Conservation (phyloP, 768 basidiomycete genomes). For the Coprinellus micaceus region DNA sequence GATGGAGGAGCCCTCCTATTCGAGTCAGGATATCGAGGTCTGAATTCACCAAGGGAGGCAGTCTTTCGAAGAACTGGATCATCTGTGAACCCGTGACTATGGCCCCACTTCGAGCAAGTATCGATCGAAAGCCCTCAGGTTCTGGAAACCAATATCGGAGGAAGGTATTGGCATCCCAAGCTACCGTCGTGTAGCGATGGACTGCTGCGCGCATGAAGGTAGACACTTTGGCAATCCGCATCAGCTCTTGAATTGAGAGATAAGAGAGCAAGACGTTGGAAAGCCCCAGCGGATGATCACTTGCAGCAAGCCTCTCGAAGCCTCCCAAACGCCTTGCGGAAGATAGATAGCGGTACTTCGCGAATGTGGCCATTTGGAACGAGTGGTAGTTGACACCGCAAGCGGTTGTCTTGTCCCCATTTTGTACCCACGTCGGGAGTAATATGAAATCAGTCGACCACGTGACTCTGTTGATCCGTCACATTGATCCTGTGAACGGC, state of each 20-base stretch:
- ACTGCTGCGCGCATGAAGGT: background rate
- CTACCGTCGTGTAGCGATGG: background rate
- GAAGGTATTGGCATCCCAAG: background rate
- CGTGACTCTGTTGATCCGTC: too few species aligned
- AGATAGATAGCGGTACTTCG: too few species aligned
- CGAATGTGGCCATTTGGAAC: too few species aligned
- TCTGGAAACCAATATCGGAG: background rate
- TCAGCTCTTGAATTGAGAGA: background rate
- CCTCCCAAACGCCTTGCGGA: too few species aligned
- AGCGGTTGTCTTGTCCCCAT: too few species aligned
- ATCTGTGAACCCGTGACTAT: background rate
- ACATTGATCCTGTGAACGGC: too few species aligned
- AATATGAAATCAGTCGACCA: too few species aligned
- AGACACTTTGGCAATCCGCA: background rate
- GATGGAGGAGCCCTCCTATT: background rate
- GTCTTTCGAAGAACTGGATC: background rate
- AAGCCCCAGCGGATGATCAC: too few species aligned
- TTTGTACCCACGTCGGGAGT: too few species aligned
- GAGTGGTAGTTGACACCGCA: too few species aligned
- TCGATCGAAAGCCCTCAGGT: background rate
- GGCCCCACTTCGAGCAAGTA: background rate
- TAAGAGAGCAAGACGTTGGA: background rate
- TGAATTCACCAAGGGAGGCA: background rate
- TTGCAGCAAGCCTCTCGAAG: too few species aligned
- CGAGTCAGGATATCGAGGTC: slow-evolving; percentile 1